Evolutionary conservation across 805 yeast genomes (phyloP), one percentile per base, ranked within the genome.

Genomic region (Candida chilensis): DNA sequence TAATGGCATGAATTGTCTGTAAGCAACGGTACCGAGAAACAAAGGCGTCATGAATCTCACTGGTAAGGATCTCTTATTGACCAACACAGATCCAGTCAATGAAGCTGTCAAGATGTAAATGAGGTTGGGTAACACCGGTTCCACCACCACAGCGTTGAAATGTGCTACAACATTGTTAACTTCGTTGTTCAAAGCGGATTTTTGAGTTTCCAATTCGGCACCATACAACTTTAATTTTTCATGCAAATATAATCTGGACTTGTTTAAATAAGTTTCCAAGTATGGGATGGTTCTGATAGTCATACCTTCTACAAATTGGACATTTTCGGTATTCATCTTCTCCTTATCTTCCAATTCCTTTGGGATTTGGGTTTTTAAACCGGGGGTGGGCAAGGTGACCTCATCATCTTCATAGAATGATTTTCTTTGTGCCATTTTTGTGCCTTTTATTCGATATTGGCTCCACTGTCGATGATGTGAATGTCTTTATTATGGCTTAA

Each of bases 61-160:
- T 1, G 73, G 71, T 7, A 74, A 47, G 1, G 66, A 42, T 39
- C 70, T 60, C 37, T 58, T 66, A 34, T 63, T 60, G 11, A 61
- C 71, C 20, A 71, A 36, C 33, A 78, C 68, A 3, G 81, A 72
- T 9, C 81, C 80, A 2, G 73, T 43, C 37, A 78, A 64, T 4
- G 77, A 52, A 5, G 67, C 58, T 1, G 82, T 74, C 24, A 77
- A 50, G 5, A 75, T 68, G 41, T 71, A 68, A 29, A 75, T 63
- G 24, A 67, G 46, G 26, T 60, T 58, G 13, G 84, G 84, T 33
- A 78, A 59, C 4, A 73, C 52, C 5, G 77, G 74, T 38, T 74
- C 81, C 31, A 50, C 58, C 13, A 73, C 57, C 18, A 62, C 31
- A 5, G 54, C 37, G 16, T 55, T 37, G 29, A 63, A 51, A 28